These are phyloP conservation scores for Penicillium italicum DNA, from an alignment of 2,329 filamentous ascomycete genomes.

Conservation along the genomic window DNA sequence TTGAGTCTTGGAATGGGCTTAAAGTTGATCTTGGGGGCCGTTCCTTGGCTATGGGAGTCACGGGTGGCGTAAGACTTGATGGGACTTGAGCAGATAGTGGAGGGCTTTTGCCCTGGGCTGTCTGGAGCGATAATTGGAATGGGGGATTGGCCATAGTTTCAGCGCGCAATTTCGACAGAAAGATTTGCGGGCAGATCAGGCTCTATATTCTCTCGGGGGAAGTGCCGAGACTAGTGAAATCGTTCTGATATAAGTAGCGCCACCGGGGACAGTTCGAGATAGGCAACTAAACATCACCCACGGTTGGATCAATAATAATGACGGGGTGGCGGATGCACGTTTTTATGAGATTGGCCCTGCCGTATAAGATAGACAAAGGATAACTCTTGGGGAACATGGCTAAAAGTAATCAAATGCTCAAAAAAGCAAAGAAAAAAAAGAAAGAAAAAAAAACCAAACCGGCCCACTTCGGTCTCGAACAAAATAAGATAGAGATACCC, in stretches of 20 bases:
- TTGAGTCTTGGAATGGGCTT: conserved; percentile 6
- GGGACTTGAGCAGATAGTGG: conserved; percentile 12
- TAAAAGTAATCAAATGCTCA: neutral
- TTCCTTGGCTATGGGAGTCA: conserved; percentile 32
- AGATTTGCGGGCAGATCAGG: neutral
- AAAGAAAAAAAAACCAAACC: conserved; percentile 4
- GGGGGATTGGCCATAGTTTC: conserved; percentile 14
- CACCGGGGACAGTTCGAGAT: conserved; percentile 12
- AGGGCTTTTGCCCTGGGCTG: conserved; percentile 10
- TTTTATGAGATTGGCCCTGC: neutral
- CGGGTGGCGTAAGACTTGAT: conserved; percentile 34
- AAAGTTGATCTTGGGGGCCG: conserved; percentile 4
- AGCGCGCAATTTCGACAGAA: neutral
- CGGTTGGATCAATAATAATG: neutral
- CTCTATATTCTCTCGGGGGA: neutral
- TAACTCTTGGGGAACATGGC: neutral
- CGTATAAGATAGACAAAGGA: neutral
- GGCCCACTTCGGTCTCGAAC: conserved; percentile 17
- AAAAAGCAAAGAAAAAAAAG: conserved; percentile 7
- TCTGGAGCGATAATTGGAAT: conserved; percentile 30
- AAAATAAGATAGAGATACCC: neutral
- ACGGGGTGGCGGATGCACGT: neutral
- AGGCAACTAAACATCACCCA: conserved; percentile 5
- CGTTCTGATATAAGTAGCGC: conserved; percentile 14
- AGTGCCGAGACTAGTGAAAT: neutral